phyloP scores from a whole-genome alignment of 768 basidiomycete genomes.

The Phallus indusiatus region DNA sequence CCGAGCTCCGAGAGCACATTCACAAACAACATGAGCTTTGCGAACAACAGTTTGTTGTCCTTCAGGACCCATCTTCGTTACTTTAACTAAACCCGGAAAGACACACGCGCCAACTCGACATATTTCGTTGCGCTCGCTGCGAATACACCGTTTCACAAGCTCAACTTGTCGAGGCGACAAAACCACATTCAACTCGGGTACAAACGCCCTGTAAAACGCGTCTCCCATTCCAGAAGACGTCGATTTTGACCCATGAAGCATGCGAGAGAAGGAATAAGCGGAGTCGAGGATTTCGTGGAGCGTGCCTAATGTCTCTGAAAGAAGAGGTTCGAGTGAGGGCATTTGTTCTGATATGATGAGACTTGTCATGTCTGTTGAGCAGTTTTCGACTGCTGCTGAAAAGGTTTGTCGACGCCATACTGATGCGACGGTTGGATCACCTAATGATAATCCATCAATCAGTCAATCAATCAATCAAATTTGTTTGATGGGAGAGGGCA shows the following conservation, averaged over 20 bases:
- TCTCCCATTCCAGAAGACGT: conserved; percentile 41
- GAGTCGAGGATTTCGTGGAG: conserved; percentile 56
- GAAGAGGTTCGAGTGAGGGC: conserved; percentile 48
- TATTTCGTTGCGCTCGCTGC: conserved; percentile 60
- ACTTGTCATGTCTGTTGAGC: conserved; percentile 60
- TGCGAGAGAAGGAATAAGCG: conserved; percentile 73
- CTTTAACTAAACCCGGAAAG: conserved; percentile 83
- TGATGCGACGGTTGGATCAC: conserved; percentile 78
- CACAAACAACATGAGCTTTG: conserved; percentile 80
- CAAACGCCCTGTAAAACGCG: conserved; percentile 79
- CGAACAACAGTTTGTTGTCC: conserved; percentile 51
- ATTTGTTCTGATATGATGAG: conserved; percentile 65
- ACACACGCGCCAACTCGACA: conserved; percentile 78
- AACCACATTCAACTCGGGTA: conserved; percentile 68
- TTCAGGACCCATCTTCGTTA: conserved; percentile 46
- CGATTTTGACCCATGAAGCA: conserved; percentile 67
- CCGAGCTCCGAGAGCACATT: conserved; percentile 51
- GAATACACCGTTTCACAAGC: conserved; percentile 72
- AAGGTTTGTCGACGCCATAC: conserved; percentile 90
- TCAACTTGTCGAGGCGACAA: conserved; percentile 77
- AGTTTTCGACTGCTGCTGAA: conserved; percentile 72
- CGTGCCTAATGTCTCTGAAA: conserved; percentile 36
- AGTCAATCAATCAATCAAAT: neutral
- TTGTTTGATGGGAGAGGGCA: neutral
- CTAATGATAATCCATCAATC: conserved; percentile 26